Evolutionary conservation across 2,329 filamentous ascomycete species (phyloP), one percentile per base, ranked within the genome.

Genomic region (Sclerotinia minor): DNA sequence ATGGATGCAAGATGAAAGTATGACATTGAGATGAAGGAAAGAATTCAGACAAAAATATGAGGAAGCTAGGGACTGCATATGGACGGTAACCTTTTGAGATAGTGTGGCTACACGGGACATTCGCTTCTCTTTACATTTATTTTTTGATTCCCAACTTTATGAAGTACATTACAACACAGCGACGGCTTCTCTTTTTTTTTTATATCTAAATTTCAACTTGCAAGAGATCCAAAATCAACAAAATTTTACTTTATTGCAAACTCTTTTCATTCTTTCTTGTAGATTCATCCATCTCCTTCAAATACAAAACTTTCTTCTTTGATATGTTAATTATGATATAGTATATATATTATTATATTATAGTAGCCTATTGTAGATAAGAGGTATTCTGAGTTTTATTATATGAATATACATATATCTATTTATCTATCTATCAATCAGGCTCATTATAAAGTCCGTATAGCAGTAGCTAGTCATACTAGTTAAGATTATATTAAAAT

Each of bases 141-240:
- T 58, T 65, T 58, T 58, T 61, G 45, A 61, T 61, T 61, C 59
- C 59, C 59, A 61, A 61, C 24, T 61, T 61, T 61, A 61, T 61
- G 59, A 61, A 50, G 59, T 50, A 61, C 58, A 61, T 45, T 61
- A 61, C 59, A 61, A 29, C 11, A 45, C 45, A 61, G 45, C 29
- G 49, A 45, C 45, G 50, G 45, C 29, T 61, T 61, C 45, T 13
- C 8, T 50, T 58, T 53, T 58, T 58, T 29, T 61, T 61, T 29
- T 11, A 7, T 49, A 49, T 52, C 49, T 49, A 65, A 65, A 58
- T 24, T 58, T 45, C 63, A 58, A 45, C 52, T 65, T 65, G 63
- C 63, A 58, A 65, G 63, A 65, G 63, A 65, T 17, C 9, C 35
- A 21, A 65, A 58, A 49, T n/a, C 29, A 44, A 21, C 32, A 44